Evolutionary conservation across 441 rosid species (phyloP), one percentile per base, ranked within the genome.

Genomic region (Populus tomentosa): DNA sequence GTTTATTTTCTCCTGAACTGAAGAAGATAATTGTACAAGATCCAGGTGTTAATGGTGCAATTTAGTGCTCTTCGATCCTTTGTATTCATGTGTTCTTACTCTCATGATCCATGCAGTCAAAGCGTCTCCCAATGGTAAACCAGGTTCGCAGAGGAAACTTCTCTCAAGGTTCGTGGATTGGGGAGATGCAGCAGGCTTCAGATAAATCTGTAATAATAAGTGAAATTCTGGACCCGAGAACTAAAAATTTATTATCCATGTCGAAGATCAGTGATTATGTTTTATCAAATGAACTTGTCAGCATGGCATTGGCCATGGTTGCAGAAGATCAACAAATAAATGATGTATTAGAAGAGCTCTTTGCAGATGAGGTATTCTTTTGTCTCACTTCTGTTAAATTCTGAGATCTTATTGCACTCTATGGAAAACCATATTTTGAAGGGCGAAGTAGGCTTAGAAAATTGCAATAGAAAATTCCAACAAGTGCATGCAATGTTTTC

Each of bases 241-340:
- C 93, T 1, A 89, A 89, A 77, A 91, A 91, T 79, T 75, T 91
- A 28, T 70, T 91, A 70, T 80, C 90, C 38, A 88, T 88, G 91
- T 91, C 95, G 72, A 91, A 83, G 86, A 89, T 91, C 78, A 89
- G 93, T 72, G 95, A 91, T 80, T 91, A 88, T 70, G 92, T 91
- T 69, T 77, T 89, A 72, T 91, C 95, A 72, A 91, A 91, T 42
- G 95, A 89, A 77, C 93, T 91, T 63, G 92, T 91, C 75, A 91
- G 95, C 86, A 91, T 91, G 95, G 95, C 93, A 28, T 71, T 91
- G 69, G 95, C 95, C 69, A 89, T 91, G 93, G 95, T 91, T 78
- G 91, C 95, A 6, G 95, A 91, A 84, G 93, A 91, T 80, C 89
- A 86, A 65, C 93, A 91, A 82, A 89, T 91, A 79, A 89, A 91